phyloP scores from a whole-genome alignment of 2,329 filamentous ascomycete genomes.

The Blastomyces percursus region DNA sequence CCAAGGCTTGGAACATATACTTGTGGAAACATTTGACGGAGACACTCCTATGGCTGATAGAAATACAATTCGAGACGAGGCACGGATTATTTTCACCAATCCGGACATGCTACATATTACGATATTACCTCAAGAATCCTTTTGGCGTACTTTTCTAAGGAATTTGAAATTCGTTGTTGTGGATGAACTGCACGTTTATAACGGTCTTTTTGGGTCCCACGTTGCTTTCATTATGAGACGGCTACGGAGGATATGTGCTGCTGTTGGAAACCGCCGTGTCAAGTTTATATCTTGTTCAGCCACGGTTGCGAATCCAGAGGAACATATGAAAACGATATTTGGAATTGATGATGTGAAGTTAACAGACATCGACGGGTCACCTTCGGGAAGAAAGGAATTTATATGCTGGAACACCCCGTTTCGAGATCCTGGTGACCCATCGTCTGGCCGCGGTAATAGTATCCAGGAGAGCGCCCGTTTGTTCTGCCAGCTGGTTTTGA shows the following conservation, averaged over 20 bases:
- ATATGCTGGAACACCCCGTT: slow-evolving; percentile 96
- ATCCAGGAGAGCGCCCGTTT: slow-evolving; percentile 78
- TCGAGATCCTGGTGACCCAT: slow-evolving; percentile 76
- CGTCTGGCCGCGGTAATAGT: slow-evolving; percentile 72
- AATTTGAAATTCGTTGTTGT: slow-evolving; percentile 86
- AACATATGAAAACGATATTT: slow-evolving; percentile 92
- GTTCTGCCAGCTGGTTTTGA: slow-evolving; percentile 78
- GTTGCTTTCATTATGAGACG: slow-evolving; percentile 91
- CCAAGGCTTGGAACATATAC: slow-evolving; percentile 58
- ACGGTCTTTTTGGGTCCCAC: slow-evolving; percentile 86
- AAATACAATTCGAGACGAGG: slow-evolving; percentile 73
- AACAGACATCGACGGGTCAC: slow-evolving; percentile 85
- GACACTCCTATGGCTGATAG: slow-evolving; percentile 77
- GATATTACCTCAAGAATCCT: slow-evolving; percentile 81
- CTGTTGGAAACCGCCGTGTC: slow-evolving; percentile 72
- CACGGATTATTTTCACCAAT: slow-evolving; percentile 90
- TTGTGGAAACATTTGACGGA: slow-evolving; percentile 92
- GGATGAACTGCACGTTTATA: slow-evolving; percentile 91
- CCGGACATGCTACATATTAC: slow-evolving; percentile 96
- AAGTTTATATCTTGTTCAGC: slow-evolving; percentile 95
- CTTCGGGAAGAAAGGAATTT: slow-evolving; percentile 86
- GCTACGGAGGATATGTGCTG: slow-evolving; percentile 75
- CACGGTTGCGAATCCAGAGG: slow-evolving; percentile 81
- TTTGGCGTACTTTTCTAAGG: slow-evolving; percentile 78
- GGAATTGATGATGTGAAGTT: slow-evolving; percentile 70